These are phyloP conservation scores for Saccharomycopsis microspora DNA, from an alignment of 805 yeast genomes.

Conservation along the genomic window DNA sequence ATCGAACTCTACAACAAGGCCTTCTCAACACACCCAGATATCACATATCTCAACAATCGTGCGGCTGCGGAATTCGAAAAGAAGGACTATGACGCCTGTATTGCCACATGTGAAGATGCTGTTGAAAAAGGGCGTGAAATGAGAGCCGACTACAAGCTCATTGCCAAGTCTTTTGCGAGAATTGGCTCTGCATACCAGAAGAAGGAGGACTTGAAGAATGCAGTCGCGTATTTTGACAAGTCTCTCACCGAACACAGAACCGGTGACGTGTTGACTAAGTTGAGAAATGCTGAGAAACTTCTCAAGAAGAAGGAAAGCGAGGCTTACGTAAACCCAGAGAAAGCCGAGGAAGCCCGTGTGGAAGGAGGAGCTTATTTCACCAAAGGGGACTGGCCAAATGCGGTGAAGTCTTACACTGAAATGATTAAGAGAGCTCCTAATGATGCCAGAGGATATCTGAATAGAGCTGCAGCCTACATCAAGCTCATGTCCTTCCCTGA, in stretches of 20 bases:
- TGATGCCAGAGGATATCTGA: constrained; percentile 93
- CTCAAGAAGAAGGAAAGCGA: constrained; percentile 68
- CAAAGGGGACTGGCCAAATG: constrained; percentile 92
- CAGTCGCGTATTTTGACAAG: constrained; percentile 73
- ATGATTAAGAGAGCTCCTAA: constrained; percentile 96
- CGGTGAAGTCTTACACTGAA: constrained; percentile 89
- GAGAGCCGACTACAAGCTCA: constrained; percentile 83
- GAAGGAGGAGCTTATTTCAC: constrained; percentile 84
- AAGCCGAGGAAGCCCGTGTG: constrained; percentile 92
- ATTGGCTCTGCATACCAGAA: constrained; percentile 77
- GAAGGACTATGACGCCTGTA: constrained; percentile 81
- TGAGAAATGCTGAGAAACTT: constrained; percentile 80
- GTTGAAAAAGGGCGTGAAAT: constrained; percentile 81
- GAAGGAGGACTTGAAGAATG: constrained; percentile 56
- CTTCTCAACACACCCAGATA: constrained; percentile 69
- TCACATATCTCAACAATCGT: constrained; percentile 88
- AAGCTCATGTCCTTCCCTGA: constrained; percentile 96
- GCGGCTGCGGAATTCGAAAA: constrained; percentile 98
- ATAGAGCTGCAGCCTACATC: constrained; percentile 94
- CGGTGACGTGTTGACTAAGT: constrained; percentile 80
- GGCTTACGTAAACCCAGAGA: constrained; percentile 75
- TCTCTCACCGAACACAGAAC: constrained; percentile 96
- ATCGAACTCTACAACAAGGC: constrained; percentile 80
- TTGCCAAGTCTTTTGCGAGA: constrained; percentile 91
- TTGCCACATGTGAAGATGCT: constrained; percentile 70